A percentile compares a stretch with the other conserved stretches of the same genome.
phyloP scores from a whole-genome alignment of 2,329 filamentous ascomycete genomes.

The Pochonia chlamydosporia region DNA sequence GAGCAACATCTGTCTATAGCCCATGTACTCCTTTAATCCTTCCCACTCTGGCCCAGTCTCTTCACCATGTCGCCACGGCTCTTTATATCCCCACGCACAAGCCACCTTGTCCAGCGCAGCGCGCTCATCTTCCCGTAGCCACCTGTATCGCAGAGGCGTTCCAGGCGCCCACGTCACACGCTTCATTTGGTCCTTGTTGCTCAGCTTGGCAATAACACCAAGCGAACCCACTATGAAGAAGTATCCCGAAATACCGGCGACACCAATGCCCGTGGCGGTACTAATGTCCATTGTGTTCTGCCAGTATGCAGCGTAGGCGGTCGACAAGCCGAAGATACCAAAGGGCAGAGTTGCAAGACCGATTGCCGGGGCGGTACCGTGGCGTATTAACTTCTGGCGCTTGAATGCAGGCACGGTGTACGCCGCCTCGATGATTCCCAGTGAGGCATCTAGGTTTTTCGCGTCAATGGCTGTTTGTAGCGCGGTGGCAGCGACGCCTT shows the following conservation, averaged over 20 bases:
- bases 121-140: constrained; percentile 85
- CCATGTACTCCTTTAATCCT: constrained; percentile 73
- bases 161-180: constrained; percentile 86
- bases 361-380: constrained; percentile 53
- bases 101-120: constrained; percentile 82
- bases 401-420: constrained; percentile 63
- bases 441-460: constrained; percentile 70
- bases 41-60: constrained; percentile 92
- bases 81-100: constrained; percentile 85
- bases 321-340: constrained; percentile 65
- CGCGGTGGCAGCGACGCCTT: constrained; percentile 64
- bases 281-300: constrained; percentile 68
- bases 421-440: constrained; percentile 67
- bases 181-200: constrained; percentile 91
- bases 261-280: constrained; percentile 70
- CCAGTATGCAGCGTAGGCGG: constrained; percentile 36
- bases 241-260: constrained; percentile 78
- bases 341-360: constrained; percentile 56
- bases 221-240: constrained; percentile 74
- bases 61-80: constrained; percentile 73
- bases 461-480: constrained; percentile 74
- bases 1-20: constrained; percentile 80
- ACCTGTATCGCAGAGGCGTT: constrained; percentile 72
- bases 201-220: constrained; percentile 77
- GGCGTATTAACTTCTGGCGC: constrained; percentile 61